Conservation (phyloP, 371 early-diverging fungal species). For the Apophysomyces sp. region DNA sequence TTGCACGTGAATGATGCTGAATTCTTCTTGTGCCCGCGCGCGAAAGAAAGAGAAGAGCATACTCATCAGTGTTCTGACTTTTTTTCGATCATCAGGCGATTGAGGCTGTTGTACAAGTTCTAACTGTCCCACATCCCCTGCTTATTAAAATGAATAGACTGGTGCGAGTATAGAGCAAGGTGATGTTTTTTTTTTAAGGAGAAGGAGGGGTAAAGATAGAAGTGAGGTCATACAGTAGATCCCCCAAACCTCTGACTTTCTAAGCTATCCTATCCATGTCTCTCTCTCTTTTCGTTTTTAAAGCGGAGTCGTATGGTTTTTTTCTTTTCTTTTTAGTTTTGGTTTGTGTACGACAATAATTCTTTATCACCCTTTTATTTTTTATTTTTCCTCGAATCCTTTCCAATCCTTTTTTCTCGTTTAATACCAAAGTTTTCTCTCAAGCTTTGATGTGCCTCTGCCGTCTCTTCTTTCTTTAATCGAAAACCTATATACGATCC, state of each 20-base stretch:
- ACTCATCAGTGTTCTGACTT: not conserved
- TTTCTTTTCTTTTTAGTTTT: not conserved
- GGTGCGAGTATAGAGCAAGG: no score
- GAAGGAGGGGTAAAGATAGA: not conserved
- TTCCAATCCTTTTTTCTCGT: not conserved
- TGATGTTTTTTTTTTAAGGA: not conserved
- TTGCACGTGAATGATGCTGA: not conserved
- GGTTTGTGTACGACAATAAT: not conserved
- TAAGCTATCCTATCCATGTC: not conserved
- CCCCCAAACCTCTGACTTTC: not conserved
- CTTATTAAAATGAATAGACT: not conserved
- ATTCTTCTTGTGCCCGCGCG: not conserved
- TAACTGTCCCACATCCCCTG: not conserved
- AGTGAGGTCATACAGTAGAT: not conserved
- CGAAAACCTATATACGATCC: not conserved
- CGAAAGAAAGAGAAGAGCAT: not conserved
- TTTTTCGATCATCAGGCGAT: conserved; percentile 1
- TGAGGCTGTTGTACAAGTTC: not conserved
- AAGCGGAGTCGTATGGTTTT: conserved; percentile 1
- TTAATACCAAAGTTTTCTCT: not conserved
- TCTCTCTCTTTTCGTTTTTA: not conserved
- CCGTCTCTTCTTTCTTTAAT: not conserved
- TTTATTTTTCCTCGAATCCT: not conserved
- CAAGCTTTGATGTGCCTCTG: not conserved
- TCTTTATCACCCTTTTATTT: conserved; percentile 1